A percentile compares a stretch with the other conserved stretches of the same genome.
Evolutionary conservation across 176 grass and related monocot genomes (phyloP).

Genomic region (Aegilops bicornis): DNA sequence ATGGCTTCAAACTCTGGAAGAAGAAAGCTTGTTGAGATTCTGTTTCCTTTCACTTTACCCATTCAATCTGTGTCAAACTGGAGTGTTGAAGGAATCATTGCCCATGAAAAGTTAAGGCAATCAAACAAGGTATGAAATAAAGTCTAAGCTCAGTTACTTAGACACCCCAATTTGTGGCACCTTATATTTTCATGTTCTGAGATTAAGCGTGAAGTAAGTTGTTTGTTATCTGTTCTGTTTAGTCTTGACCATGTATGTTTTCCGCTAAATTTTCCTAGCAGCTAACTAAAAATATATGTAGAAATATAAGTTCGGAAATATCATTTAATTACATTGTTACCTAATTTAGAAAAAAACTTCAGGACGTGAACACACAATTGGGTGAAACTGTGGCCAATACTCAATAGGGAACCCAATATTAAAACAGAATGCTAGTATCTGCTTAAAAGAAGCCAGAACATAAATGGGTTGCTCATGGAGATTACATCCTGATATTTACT

Average conservation of each 20-base stretch:
- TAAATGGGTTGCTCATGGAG: not conserved
- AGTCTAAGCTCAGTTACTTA: not conserved
- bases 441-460: not conserved
- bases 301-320: not conserved
- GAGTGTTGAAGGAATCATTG: slow-evolving; percentile 44
- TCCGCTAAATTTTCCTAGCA: not conserved
- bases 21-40: slow-evolving; percentile 31
- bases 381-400: not conserved
- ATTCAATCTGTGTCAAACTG: slow-evolving; percentile 36
- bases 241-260: not conserved
- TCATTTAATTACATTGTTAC: not conserved
- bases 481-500: not conserved
- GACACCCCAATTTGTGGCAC: not conserved
- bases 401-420: not conserved
- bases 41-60: slow-evolving; percentile 43
- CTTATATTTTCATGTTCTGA: not conserved
- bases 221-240: not conserved
- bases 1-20: slow-evolving; percentile 34
- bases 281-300: not conserved
- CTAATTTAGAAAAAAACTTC: not conserved
- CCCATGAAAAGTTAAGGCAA: slow-evolving; percentile 20
- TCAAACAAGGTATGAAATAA: slow-evolving; percentile 11
- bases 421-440: not conserved
- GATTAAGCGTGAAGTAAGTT: not conserved
- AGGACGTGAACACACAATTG: not conserved